phyloP scores from a whole-genome alignment of 768 basidiomycete species.

The Gloeostereum incarnatum region DNA sequence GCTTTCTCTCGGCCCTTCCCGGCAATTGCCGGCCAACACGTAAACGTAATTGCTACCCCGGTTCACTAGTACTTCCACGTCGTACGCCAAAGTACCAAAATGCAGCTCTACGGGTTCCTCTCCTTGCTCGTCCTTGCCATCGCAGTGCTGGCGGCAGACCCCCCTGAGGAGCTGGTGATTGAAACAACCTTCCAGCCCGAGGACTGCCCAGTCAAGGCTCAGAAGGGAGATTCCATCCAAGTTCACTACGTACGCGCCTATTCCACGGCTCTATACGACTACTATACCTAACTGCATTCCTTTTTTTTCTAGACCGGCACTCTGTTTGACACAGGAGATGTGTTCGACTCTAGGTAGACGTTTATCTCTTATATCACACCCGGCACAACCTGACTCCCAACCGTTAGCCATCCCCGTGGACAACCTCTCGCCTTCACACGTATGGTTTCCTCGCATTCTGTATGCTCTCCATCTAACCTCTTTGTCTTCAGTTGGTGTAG shows the following conservation, averaged over 20 bases:
- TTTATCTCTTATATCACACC: conserved; percentile 1
- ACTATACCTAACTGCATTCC: not conserved
- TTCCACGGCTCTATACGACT: not conserved
- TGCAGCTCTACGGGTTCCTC: conserved; percentile 44
- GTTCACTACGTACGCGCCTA: conserved; percentile 70
- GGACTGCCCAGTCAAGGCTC: conserved; percentile 43
- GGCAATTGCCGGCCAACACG: not conserved
- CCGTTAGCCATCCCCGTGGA: conserved; percentile 56
- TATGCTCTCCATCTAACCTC: not conserved
- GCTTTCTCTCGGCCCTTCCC: conserved; percentile 3
- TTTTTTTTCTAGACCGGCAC: conserved; percentile 58
- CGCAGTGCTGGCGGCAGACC: conserved; percentile 34
- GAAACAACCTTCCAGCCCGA: conserved; percentile 53
- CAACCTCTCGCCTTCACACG: conserved; percentile 72
- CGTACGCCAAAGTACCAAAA: too few relatives aligned
- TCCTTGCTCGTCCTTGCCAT: conserved; percentile 37
- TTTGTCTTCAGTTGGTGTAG: conserved; percentile 49
- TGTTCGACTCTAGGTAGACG: conserved; percentile 85
- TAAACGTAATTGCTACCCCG: conserved; percentile 5
- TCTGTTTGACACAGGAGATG: conserved; percentile 61
- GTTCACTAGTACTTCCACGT: too few relatives aligned
- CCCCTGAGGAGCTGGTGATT: conserved; percentile 49
- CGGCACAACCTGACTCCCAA: not conserved
- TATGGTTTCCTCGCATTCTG: conserved; percentile 21
- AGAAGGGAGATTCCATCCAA: conserved; percentile 52